These are phyloP conservation scores for Rhodotorula taiwanensis DNA, from an alignment of 768 basidiomycete genomes.

Conservation along the genomic window DNA sequence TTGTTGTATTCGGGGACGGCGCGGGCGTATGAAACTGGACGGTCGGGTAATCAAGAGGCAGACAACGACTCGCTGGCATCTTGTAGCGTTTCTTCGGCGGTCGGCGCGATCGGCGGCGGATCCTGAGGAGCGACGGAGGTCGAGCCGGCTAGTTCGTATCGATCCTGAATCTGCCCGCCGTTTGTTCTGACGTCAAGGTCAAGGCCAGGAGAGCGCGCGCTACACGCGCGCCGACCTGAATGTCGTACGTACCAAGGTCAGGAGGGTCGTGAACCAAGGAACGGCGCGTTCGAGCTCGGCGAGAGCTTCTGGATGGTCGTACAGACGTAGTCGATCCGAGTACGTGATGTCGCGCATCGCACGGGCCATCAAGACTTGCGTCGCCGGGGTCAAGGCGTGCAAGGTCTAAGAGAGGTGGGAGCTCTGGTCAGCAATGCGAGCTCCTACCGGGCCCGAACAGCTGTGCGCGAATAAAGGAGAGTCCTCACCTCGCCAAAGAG, in stretches of 20 bases:
- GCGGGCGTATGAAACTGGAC: too few relatives aligned
- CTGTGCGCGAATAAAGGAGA: too few relatives aligned
- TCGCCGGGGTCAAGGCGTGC: conserved; percentile 23
- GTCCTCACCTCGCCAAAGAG: conserved; percentile 20
- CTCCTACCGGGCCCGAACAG: too few relatives aligned
- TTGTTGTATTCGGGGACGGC: too few relatives aligned
- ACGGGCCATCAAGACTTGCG: conserved; percentile 33
- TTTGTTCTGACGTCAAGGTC: too few relatives aligned
- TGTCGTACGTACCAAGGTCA: conserved; percentile 9
- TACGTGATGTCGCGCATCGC: conserved; percentile 26
- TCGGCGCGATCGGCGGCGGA: conserved; percentile 1
- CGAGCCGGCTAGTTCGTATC: conserved; percentile 22
- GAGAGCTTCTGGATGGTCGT: conserved; percentile 19
- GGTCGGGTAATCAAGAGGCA: too few relatives aligned
- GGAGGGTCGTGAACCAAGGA: conserved; percentile 26
- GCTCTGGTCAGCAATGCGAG: neutral
- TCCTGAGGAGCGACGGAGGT: conserved; percentile 9
- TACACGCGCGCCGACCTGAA: too few relatives aligned
- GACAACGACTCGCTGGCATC: too few relatives aligned
- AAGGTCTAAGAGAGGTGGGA: conserved; percentile 8
- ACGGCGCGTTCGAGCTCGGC: conserved; percentile 18
- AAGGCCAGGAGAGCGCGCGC: too few relatives aligned
- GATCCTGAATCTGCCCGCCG: conserved; percentile 20
- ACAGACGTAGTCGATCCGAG: conserved; percentile 14
- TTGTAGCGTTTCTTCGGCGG: too few relatives aligned